Base-by-base conservation (phyloP, 2,329 filamentous ascomycete genomes). In the Trichoderma koningiopsis region DNA sequence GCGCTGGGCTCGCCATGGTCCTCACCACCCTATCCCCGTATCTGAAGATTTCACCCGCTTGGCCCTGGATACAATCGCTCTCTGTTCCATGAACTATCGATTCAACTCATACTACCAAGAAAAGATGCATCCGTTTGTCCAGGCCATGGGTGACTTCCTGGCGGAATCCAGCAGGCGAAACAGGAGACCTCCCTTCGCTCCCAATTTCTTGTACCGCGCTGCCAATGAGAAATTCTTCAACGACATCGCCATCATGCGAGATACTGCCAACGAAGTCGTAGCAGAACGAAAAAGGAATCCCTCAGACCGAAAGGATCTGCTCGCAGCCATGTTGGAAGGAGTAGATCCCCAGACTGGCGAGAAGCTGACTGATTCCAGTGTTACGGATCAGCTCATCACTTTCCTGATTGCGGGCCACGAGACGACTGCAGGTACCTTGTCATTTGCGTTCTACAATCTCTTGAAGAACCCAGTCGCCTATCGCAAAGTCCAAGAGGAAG, bases 51-150 rank as follows among this genome's bases (percentile, higher is more conserved):
- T 92, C 71, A 92, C 91, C 2, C 85, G 91, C n/a, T 80, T 93
- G 37, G 88, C 91, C 0, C 84, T 94, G 2, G 91, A 94, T 75
- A 91, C 90, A 0, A 84, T 94, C 10, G 89, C 89, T 1, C 83
- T 94, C 3, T 91, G 90, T 76, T 83, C 87, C n/a, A 91, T 92
- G 88, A 86, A 87, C 47, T 90, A 85, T 70, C 88, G 91, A 22
- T 93, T 93, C 83, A 93, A 93, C 79, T 90, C 87, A 1, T 93
- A 90, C 78, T 94, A 93, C 75, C 83, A 84, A 33, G 86, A 91
- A 16, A 83, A 88, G 10, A 81, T 91, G 76, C 91, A 94, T 72
- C 90, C 91, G 0, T 93, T 94, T 73, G 83, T 93, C 49, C 77
- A 83, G 56, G 86, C 89, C 40, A 92, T 93, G 91, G 83, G 83